Evolutionary conservation across 371 early-diverging fungal genomes (phyloP).

Genomic region (Fennellomyces sp.): DNA sequence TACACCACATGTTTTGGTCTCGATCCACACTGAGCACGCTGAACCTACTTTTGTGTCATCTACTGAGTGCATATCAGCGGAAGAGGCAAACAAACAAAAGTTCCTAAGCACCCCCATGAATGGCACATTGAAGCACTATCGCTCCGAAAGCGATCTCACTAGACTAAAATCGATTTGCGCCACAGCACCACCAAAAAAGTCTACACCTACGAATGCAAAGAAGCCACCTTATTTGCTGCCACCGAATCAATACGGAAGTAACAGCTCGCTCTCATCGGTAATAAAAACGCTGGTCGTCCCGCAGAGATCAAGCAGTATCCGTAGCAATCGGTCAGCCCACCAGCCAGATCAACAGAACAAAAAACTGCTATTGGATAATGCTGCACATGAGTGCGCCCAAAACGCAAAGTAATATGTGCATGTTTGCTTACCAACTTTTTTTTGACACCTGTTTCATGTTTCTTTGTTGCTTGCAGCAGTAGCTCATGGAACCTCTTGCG

Average conservation of each 20-base stretch:
- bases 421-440: too few relatives aligned
- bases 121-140: constrained; percentile 24
- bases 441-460: too few relatives aligned
- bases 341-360: neutral
- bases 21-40: constrained; percentile 36
- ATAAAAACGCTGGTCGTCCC: constrained; percentile 9
- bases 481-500: constrained; percentile 16
- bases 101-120: neutral
- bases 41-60: constrained; percentile 36
- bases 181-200: constrained; percentile 9
- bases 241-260: neutral
- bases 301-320: constrained; percentile 1
- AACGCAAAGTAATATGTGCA: too few relatives aligned
- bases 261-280: neutral
- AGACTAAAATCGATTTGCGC: constrained; percentile 17
- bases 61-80: neutral
- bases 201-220: neutral
- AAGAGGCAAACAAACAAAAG: neutral
- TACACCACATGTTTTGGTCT: constrained; percentile 14
- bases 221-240: neutral
- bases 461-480: neutral
- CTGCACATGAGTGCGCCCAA: too few relatives aligned
- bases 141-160: constrained; percentile 41
- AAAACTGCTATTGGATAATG: too few relatives aligned
- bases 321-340: neutral